Evolutionary conservation across 1,284 basidiomycete species (phyloP).

Genomic region (Marasmius tenuissimus): DNA sequence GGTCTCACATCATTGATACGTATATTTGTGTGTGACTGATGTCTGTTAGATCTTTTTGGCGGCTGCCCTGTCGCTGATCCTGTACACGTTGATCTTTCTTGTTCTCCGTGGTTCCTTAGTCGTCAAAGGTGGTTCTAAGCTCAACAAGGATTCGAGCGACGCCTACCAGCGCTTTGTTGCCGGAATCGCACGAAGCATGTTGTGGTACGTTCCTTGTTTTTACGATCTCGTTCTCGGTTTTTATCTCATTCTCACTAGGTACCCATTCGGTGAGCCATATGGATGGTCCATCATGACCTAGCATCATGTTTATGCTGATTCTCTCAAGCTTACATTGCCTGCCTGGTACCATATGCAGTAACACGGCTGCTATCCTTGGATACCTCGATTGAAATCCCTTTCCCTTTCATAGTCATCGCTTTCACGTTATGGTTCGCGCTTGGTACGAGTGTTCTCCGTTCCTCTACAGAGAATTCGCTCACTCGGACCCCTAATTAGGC

Average conservation of each 20-base stretch:
- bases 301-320: constrained; percentile 2
- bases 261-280: constrained; percentile 52
- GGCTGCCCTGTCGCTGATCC: constrained; percentile 49
- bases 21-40: constrained; percentile 3
- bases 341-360: constrained; percentile 62
- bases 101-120: constrained; percentile 52
- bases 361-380: constrained; percentile 44
- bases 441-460: constrained; percentile 38
- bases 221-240: constrained; percentile 3
- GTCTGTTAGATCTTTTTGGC: constrained; percentile 54
- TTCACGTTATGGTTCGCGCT: constrained; percentile 52
- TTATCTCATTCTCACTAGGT: constrained; percentile 39
- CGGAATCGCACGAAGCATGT: constrained; percentile 60
- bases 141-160: constrained; percentile 42
- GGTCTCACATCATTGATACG: constrained; percentile 16
- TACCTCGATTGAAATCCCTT: constrained; percentile 47
- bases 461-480: neutral
- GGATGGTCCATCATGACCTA: neutral
- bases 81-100: constrained; percentile 60
- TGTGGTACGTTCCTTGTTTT: constrained; percentile 51
- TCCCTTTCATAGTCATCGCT: constrained; percentile 47
- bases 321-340: constrained; percentile 51
- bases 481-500: constrained; percentile 37
- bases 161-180: constrained; percentile 61
- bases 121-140: constrained; percentile 43